Evolutionary conservation across 1,139 yeast species (phyloP), one percentile per base, ranked within the genome.

Genomic region (Waltiozyma sp.): DNA sequence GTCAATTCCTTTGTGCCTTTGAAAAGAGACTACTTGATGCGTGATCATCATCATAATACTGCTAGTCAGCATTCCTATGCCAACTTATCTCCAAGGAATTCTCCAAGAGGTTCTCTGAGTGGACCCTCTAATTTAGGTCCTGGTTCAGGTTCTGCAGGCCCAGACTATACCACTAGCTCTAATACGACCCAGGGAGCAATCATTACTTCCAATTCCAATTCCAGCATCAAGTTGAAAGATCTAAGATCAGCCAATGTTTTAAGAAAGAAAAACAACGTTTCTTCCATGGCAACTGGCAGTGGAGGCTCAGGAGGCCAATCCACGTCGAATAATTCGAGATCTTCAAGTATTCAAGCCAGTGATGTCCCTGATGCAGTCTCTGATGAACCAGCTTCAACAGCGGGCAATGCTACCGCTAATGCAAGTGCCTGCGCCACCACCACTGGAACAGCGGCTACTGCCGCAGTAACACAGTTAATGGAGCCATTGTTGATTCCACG

Each of bases 401-500:
- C 33, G 5, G n/a, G n/a, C 11, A 28, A 8, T 10, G n/a, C 33
- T 13, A 28, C 33, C 5, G 33, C 33, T 5, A 13, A 9, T 5
- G n/a, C 8, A 13, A 9, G n/a, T 28, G 13, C 8, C n/a, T 5
- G 13, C 3, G 54, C 44, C 7, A 47, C 55, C 0, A 19, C 45
- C 13, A 31, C 38, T 6, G 23, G 45, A 3, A 10, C 9, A 8
- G 52, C 43, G 11, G 23, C 42, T 18, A 42, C 44, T 13, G 57
- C 53, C 4, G 51, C 48, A 10, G 28, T 45, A 2, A 48, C 51
- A 23, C 42, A 52, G 15, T 58, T 64, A 26, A 46, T 69, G 39
- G 86, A 79, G 49, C 80, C 85, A 1, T 62, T 79, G 33, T 64
- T 76, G 44, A 69, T 80, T 35, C 91, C 93, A 15, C 67, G 93